Percentiles rank a stretch among this genome's conserved stretches.
phyloP scores from a whole-genome alignment of 169 alveolate species.

The Plasmodium coatneyi region DNA sequence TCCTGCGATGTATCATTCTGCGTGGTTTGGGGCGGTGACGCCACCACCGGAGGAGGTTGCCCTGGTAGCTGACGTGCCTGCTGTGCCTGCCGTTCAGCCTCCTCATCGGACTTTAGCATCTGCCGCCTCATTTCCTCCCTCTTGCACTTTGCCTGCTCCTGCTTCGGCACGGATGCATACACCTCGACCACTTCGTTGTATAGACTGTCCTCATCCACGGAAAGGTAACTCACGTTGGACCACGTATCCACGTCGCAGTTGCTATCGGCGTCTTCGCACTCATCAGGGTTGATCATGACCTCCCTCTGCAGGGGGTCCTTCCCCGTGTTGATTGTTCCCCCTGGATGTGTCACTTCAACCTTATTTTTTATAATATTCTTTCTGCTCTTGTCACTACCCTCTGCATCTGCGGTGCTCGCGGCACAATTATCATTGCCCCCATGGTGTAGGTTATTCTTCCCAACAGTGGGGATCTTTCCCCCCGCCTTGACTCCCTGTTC shows the following conservation, averaged over 20 bases:
- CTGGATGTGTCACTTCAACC: neutral
- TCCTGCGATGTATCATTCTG: too few relatives aligned
- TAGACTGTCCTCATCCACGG: neutral
- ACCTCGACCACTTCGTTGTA: neutral
- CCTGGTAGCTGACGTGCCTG: too few relatives aligned
- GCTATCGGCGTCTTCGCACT: neutral
- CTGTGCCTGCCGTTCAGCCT: neutral
- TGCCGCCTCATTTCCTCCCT: neutral
- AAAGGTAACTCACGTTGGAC: constrained; percentile 6
- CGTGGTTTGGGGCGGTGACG: too few relatives aligned
- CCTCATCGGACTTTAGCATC: neutral
- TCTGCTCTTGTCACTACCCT: neutral
- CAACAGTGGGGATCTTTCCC: neutral
- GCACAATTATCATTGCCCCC: neutral
- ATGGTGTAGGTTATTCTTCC: neutral
- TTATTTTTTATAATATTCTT: neutral
- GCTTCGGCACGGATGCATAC: neutral
- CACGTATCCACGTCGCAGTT: neutral
- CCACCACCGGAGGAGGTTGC: neutral
- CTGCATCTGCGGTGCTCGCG: neutral
- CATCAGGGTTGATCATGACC: neutral
- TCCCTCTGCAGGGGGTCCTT: neutral
- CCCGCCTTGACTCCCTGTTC: neutral
- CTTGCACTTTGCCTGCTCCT: constrained; percentile 1
- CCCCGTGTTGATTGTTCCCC: neutral